Evolutionary conservation across 2,329 filamentous ascomycete genomes (phyloP), one percentile per base, ranked within the genome.

Genomic region (Thermomyces lanuginosus): DNA sequence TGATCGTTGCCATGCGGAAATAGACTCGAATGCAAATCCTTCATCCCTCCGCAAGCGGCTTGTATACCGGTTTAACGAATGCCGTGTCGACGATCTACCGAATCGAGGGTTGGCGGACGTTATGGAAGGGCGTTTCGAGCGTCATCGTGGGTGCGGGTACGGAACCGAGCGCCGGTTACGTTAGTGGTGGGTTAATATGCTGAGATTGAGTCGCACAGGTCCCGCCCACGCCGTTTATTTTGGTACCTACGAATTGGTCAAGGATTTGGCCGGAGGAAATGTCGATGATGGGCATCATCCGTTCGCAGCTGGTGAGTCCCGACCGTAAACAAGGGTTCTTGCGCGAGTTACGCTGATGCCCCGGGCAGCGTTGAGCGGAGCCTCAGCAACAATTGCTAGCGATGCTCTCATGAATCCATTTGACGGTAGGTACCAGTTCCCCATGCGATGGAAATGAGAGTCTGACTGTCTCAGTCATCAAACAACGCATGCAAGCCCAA

Each of bases 351-450:
- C 16, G 12, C 17, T 33, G 32, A 34, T 30, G 40, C 56, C 65
- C 41, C 62, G 22, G 34, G 29, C 25, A 92, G 89, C 82, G 35
- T 76, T 82, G 36, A 92, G 83, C 49, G 89, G 89, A 56, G 86
- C 89, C 34, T 80, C 80, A 43, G 89, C 89, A 38, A 95, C 89
- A 5, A 93, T 95, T 51, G 81, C 86, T 18, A 93, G 84, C 52
- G 89, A 98, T 62, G 89, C 89, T 29, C 72, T 98, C 39, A 98
- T 98, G 89, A 98, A 95, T 49, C 89, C 89, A 12, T 98, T 98
- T 51, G 89, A 98, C 60, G 83, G 83, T 92, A 67, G 45, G 70
- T 26, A 8, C 10, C 4, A 16, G 8, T 10, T 13, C 4, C 5
- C 7, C 5, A 13, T 5, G 4, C 9, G 4, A n/a, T n/a, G 13